These are phyloP conservation scores for Intubia oerlemansii DNA, from an alignment of 2,329 filamentous ascomycete species.

Conservation along the genomic window DNA sequence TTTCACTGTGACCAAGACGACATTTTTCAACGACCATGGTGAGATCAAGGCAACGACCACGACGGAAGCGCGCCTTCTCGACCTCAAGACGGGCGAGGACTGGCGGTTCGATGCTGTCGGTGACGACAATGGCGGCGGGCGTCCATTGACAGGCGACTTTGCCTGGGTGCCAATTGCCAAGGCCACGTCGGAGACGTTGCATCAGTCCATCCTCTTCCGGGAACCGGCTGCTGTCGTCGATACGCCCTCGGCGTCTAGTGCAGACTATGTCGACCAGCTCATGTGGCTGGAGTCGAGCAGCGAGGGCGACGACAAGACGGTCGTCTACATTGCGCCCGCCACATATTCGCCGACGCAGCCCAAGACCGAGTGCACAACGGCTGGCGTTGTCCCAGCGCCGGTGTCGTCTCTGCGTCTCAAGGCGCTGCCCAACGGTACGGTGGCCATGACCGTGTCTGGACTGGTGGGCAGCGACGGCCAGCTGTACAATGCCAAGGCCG, in stretches of 20 bases:
- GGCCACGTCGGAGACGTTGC: too few species aligned
- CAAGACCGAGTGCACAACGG: too few species aligned
- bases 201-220: too few species aligned
- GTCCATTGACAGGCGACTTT: slow-evolving; percentile 14
- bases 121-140: slow-evolving; percentile 10
- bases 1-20: slow-evolving; percentile 16
- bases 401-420: slow-evolving; percentile 15
- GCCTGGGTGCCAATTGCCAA: slow-evolving; percentile 19
- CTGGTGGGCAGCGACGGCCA: slow-evolving; percentile 12
- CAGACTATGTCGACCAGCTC: slow-evolving; percentile 12
- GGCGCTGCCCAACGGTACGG: slow-evolving; percentile 12
- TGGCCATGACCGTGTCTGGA: slow-evolving; percentile 17
- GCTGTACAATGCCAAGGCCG: slow-evolving; percentile 13
- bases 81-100: slow-evolving; percentile 13
- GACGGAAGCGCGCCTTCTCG: slow-evolving; percentile 15
- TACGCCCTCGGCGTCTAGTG: too few species aligned
- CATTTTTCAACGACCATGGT: slow-evolving; percentile 10
- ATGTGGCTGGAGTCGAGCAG: slow-evolving; percentile 13
- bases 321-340: slow-evolving; percentile 12
- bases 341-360: slow-evolving; percentile 10
- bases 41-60: slow-evolving; percentile 8
- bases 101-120: slow-evolving; percentile 7
- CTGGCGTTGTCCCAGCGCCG: slow-evolving; percentile 14
- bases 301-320: slow-evolving; percentile 12
- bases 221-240: too few species aligned